Percentiles rank a stretch among this genome's conserved stretches.
Evolutionary conservation across 805 yeast genomes (phyloP).

Genomic region (Saccharomycopsis sp.): DNA sequence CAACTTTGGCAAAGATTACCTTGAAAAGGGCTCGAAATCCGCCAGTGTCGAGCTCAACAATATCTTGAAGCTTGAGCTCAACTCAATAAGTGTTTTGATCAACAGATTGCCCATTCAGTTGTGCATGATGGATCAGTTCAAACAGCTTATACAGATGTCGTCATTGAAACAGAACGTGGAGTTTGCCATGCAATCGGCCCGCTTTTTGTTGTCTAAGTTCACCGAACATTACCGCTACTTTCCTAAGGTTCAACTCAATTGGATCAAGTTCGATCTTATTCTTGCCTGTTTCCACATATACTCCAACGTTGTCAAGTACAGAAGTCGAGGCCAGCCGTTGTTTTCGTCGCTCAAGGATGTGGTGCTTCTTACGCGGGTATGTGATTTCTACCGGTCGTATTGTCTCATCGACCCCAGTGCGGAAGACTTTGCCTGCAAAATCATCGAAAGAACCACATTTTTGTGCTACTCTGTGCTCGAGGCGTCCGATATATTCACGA

Average conservation of each 20-base stretch:
- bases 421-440: not conserved
- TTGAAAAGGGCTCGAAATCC: not conserved
- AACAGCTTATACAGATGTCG: not conserved
- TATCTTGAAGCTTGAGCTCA: not conserved
- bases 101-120: constrained; percentile 1
- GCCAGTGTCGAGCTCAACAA: not conserved
- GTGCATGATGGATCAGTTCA: constrained; percentile 1
- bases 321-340: not conserved
- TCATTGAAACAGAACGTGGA: not conserved
- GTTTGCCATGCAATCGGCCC: not conserved
- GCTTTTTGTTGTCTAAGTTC: not conserved
- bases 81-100: not conserved
- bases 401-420: not conserved
- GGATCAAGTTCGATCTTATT: not conserved
- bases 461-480: constrained; percentile 1
- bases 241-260: not conserved
- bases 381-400: not conserved
- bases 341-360: not conserved
- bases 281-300: constrained; percentile 1
- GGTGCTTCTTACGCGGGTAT: not conserved
- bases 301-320: not conserved
- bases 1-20: not conserved
- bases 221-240: not conserved
- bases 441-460: not conserved
- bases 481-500: not conserved